Percentiles rank a stretch among this genome's conserved stretches.
These are phyloP conservation scores for Chrysoporthe puriensis DNA, from an alignment of 2,329 filamentous ascomycete species.

Conservation along the genomic window DNA sequence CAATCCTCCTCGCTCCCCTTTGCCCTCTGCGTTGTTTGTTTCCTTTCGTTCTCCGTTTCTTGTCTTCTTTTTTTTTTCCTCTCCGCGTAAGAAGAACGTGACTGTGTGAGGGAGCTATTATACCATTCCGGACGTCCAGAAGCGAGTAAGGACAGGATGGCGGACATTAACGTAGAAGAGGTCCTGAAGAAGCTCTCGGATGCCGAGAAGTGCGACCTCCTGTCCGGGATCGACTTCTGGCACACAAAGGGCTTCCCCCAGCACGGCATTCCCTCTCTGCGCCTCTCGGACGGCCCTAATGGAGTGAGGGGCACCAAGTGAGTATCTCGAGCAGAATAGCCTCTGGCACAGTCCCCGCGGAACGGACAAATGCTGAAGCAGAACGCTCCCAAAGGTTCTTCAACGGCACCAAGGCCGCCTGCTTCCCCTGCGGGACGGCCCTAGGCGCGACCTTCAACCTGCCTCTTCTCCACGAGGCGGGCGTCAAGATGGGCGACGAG, in stretches of 20 bases:
- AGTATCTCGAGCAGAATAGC: background rate
- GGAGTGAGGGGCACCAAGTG: slow-evolving; percentile 66
- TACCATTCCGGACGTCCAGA: background rate
- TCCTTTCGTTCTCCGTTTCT: background rate
- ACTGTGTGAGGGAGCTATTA: background rate
- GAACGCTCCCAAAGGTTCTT: slow-evolving; percentile 53
- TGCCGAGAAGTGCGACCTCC: slow-evolving; percentile 56
- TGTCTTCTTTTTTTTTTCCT: background rate
- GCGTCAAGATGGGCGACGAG: slow-evolving; percentile 56
- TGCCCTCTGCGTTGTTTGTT: background rate
- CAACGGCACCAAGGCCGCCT: slow-evolving; percentile 63
- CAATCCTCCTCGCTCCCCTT: background rate
- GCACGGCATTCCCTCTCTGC: slow-evolving; percentile 65
- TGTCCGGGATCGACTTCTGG: slow-evolving; percentile 69
- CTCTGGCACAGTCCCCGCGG: background rate
- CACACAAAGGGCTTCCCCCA: slow-evolving; percentile 65
- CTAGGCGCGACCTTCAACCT: slow-evolving; percentile 63
- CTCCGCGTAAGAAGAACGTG: background rate
- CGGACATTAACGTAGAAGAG: slow-evolving; percentile 57
- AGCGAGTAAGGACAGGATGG: slow-evolving; percentile 40
- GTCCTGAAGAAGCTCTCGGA: slow-evolving; percentile 57
- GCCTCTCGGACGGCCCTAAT: slow-evolving; percentile 71
- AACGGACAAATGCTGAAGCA: background rate
- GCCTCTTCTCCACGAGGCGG: slow-evolving; percentile 54
- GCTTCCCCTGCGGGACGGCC: slow-evolving; percentile 62